Evolutionary conservation across 495 filamentous ascomycete species (phyloP).

Genomic region (Daldinia bambusicola): DNA sequence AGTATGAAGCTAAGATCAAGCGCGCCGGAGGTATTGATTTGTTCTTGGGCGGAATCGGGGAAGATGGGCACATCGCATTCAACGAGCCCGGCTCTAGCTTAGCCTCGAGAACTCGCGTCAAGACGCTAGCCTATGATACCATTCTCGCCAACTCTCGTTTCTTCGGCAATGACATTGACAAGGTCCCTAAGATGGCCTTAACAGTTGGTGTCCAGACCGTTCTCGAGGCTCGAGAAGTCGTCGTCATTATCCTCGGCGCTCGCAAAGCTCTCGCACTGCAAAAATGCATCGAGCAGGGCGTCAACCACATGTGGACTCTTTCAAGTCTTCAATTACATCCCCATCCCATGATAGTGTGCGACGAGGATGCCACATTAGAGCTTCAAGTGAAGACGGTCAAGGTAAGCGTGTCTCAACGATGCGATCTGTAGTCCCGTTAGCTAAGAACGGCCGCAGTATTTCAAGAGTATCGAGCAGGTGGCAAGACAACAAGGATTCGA

Average conservation of each 20-base stretch:
- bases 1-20: slow-evolving; percentile 82
- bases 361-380: slow-evolving; percentile 86
- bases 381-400: slow-evolving; percentile 88
- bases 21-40: slow-evolving; percentile 82
- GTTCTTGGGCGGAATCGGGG: slow-evolving; percentile 85
- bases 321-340: slow-evolving; percentile 82
- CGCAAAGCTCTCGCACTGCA: slow-evolving; percentile 85
- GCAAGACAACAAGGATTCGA: slow-evolving; percentile 66
- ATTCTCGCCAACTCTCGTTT: slow-evolving; percentile 87
- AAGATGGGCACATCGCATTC: slow-evolving; percentile 89
- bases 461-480: slow-evolving; percentile 73
- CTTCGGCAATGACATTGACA: slow-evolving; percentile 75
- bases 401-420: slow-evolving; percentile 49
- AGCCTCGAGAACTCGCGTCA: slow-evolving; percentile 80
- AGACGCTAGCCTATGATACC: slow-evolving; percentile 88
- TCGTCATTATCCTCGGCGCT: slow-evolving; percentile 81
- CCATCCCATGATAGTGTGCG: slow-evolving; percentile 82
- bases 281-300: slow-evolving; percentile 80
- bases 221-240: slow-evolving; percentile 82
- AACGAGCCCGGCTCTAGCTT: slow-evolving; percentile 88
- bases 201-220: slow-evolving; percentile 91
- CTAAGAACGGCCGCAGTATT: slow-evolving; percentile 61
- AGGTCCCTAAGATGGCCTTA: slow-evolving; percentile 84
- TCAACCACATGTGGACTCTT: slow-evolving; percentile 92
- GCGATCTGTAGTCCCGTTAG: not conserved